phyloP scores from a whole-genome alignment of 768 basidiomycete genomes.

The Agrocybe pediades region DNA sequence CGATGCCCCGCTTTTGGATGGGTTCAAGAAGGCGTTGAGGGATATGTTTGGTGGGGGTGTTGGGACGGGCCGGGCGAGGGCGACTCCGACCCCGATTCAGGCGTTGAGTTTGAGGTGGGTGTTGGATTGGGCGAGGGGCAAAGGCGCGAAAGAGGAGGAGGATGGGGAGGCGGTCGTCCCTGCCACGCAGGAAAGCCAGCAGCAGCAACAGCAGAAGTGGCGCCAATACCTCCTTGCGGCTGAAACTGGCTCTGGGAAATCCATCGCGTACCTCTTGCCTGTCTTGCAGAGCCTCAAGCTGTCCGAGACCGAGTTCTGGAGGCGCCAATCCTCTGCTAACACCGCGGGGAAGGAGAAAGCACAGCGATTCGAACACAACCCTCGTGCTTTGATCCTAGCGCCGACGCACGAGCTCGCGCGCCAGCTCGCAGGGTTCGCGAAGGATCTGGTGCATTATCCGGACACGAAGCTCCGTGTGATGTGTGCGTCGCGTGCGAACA shows the following conservation, averaged over 20 bases:
- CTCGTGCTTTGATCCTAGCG: conserved; percentile 79
- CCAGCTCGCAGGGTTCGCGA: conserved; percentile 76
- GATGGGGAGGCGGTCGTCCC: not conserved
- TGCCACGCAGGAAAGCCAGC: conserved; percentile 14
- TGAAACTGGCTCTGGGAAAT: conserved; percentile 93
- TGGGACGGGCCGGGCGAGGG: too few relatives aligned
- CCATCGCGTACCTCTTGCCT: conserved; percentile 86
- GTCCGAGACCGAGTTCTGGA: conserved; percentile 40
- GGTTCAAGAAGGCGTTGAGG: conserved; percentile 57
- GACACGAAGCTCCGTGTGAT: conserved; percentile 10
- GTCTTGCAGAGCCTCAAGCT: conserved; percentile 77
- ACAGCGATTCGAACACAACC: conserved; percentile 43
- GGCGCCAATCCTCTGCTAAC: not conserved
- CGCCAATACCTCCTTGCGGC: conserved; percentile 74
- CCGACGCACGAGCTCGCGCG: conserved; percentile 90
- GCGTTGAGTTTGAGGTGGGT: conserved; percentile 64
- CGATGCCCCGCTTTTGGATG: conserved; percentile 60
- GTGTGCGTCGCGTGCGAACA: conserved; percentile 9
- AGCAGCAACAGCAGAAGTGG: conserved; percentile 20
- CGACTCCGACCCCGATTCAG: conserved; percentile 79
- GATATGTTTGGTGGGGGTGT: conserved; percentile 57
- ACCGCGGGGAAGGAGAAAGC: not conserved
- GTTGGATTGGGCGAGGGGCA: not conserved
- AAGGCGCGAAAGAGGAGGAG: not conserved
- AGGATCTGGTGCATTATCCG: conserved; percentile 60